phyloP scores from a whole-genome alignment of 768 basidiomycete species.

The Rhodotorula taiwanensis region DNA sequence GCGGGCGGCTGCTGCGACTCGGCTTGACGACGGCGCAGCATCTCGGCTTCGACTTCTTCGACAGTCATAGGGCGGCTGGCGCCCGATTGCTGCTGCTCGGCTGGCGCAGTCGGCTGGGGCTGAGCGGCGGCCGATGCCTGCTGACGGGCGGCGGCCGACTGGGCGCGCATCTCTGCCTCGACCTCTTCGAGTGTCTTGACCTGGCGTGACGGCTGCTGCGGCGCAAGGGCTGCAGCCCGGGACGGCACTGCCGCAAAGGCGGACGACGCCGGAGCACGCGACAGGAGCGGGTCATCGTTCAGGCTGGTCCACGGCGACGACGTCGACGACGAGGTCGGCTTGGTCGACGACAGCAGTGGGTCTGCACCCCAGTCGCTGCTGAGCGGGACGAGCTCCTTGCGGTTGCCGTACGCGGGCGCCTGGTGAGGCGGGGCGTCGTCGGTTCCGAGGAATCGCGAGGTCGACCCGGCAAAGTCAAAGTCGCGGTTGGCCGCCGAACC shows the following conservation, averaged over 20 bases:
- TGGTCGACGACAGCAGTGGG: slow-evolving; percentile 1
- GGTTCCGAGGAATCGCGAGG: slow-evolving; percentile 32
- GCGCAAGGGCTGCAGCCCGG: neutral
- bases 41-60: slow-evolving; percentile 43
- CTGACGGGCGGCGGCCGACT: neutral
- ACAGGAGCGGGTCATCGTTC: slow-evolving; percentile 35
- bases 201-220: slow-evolving; percentile 14
- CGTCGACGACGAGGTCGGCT: neutral
- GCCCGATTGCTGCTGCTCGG: neutral
- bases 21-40: slow-evolving; percentile 28
- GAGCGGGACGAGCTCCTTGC: neutral
- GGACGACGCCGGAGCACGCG: neutral
- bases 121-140: neutral
- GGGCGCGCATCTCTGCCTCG: slow-evolving; percentile 42
- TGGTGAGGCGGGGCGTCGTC: neutral
- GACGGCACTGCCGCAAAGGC: neutral
- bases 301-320: slow-evolving; percentile 29
- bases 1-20: slow-evolving; percentile 55
- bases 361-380: neutral
- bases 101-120: neutral
- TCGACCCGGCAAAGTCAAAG: slow-evolving; percentile 68
- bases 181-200: slow-evolving; percentile 43
- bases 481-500: slow-evolving; percentile 62
- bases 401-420: neutral
- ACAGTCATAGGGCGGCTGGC: slow-evolving; percentile 32